Percentiles rank a stretch among this genome's conserved stretches.
These are phyloP conservation scores for Aspergillus oerlinghausenensis DNA, from an alignment of 2,329 filamentous ascomycete species.

Conservation along the genomic window DNA sequence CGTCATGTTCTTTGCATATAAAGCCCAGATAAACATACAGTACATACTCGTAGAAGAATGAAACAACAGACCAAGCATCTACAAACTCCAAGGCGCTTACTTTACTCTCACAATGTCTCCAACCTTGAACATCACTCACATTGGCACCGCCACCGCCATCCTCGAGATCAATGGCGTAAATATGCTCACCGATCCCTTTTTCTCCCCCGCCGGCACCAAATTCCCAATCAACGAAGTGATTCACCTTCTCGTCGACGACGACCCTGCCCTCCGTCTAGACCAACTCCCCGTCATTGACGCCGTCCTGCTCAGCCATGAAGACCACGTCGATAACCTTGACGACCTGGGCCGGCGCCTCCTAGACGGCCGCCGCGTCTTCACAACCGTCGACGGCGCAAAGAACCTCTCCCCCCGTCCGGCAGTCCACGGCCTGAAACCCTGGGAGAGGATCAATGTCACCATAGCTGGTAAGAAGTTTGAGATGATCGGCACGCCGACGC, in stretches of 20 bases:
- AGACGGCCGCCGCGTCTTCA: conserved; percentile 45
- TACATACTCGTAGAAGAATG: too few species aligned
- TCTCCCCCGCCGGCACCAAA: conserved; percentile 37
- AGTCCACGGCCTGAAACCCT: conserved; percentile 37
- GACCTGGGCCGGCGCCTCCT: conserved; percentile 43
- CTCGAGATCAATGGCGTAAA: conserved; percentile 41
- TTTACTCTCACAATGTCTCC: too few species aligned
- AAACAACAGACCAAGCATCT: too few species aligned
- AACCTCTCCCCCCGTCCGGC: conserved; percentile 43
- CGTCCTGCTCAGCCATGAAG: conserved; percentile 48
- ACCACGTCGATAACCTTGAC: conserved; percentile 50
- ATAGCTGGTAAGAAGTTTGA: conserved; percentile 33
- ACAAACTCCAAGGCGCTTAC: too few species aligned
- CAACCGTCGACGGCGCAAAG: conserved; percentile 43
- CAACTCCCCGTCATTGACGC: conserved; percentile 45
- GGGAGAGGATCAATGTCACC: conserved; percentile 31
- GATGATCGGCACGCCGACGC: conserved; percentile 42
- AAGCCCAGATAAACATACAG: too few species aligned
- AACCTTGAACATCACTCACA: conserved; percentile 39
- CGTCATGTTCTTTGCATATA: too few species aligned
- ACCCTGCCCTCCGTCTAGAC: conserved; percentile 35
- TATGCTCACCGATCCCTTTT: conserved; percentile 46
- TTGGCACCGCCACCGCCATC: conserved; percentile 49
- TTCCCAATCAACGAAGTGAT: conserved; percentile 21
- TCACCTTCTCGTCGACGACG: conserved; percentile 24